Evolutionary conservation across 345 rosid species (phyloP).

Genomic region (Sonneratia alba): DNA sequence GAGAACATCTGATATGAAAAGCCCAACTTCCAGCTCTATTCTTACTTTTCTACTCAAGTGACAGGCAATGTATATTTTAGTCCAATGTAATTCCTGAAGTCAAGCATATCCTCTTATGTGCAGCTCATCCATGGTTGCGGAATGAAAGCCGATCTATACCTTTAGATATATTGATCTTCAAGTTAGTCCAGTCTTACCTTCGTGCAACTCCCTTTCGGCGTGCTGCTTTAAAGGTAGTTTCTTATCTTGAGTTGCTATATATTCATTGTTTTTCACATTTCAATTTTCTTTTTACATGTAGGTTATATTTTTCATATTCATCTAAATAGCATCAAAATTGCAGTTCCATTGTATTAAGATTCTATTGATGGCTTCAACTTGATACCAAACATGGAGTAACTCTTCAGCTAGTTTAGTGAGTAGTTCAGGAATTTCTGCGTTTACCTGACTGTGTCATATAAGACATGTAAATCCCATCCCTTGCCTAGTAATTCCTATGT

Average conservation of each 20-base stretch:
- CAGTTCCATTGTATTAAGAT: not conserved
- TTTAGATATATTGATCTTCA: constrained; percentile 70
- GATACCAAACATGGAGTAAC: too few relatives aligned
- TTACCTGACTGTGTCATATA: not conserved
- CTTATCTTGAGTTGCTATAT: not conserved
- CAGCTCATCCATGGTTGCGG: constrained; percentile 92
- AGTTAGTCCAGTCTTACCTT: constrained; percentile 63
- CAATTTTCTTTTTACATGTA: not conserved
- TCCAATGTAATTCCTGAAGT: constrained; percentile 1
- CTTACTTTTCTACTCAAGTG: not conserved
- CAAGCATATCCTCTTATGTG: constrained; percentile 9
- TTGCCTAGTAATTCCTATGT: not conserved
- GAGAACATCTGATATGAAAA: not conserved
- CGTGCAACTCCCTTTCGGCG: constrained; percentile 69
- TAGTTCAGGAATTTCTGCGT: not conserved
- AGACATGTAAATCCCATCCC: not conserved
- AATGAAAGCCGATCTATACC: constrained; percentile 51
- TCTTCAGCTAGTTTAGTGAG: not conserved
- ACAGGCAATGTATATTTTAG: not conserved
- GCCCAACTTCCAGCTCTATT: not conserved
- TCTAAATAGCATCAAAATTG: not conserved
- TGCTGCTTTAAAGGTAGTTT: constrained; percentile 72
- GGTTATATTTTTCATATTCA: not conserved
- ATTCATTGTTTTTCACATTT: not conserved
- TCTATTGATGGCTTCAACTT: not conserved